Evolutionary conservation across 164 flowering plant species (phyloP), one percentile per base, ranked within the genome.

Genomic region (Magnolia kwangsiensis): DNA sequence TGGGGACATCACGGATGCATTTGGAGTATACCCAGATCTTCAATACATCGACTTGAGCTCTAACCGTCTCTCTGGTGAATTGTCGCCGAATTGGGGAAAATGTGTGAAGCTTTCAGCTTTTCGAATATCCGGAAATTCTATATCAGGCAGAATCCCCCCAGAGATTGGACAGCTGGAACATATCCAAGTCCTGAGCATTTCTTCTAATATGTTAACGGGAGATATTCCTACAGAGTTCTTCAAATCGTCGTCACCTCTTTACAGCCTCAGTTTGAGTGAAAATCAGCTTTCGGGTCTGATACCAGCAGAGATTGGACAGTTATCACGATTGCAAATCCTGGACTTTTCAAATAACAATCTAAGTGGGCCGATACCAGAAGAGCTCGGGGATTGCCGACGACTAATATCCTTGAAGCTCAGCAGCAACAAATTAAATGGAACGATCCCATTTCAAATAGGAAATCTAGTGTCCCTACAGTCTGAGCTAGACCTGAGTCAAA

Each of bases 1-100:
- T 8, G 91, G 91, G 27, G 76, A 83, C 74, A 75, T 87, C 45
- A 72, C 84, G 0, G 69, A 83, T 2, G 85, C 84, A 49, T 87
- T 86, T 70, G 88, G 88, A 20, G 79, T 75, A 6, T 79, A 83
- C 72, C 85, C 85, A 18, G 21, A 63, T 55, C 78, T 83, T 5
- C 9, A 19, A 27, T 79, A 71, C 69, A 58, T 83, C 7, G 78
- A 79, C 74, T 72, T 83, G 77, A 51, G 80, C 49, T 7, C 67
- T 37, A 83, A 81, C 45, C 70, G 11, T 27, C 58, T 81, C 23
- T 75, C 67, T 6, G 83, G 83, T 0, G 69, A 21, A 31, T 19
- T 83, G 27, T 77, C 83, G 31, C 73, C 66, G 4, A 77, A 55
- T 65, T 81, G 82, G 83, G 81, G 78, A 27, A 27, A 50, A 18